A percentile compares a stretch with the other conserved stretches of the same genome.
These are phyloP conservation scores for Ilyonectria robusta DNA, from an alignment of 2,329 filamentous ascomycete genomes.

Conservation along the genomic window DNA sequence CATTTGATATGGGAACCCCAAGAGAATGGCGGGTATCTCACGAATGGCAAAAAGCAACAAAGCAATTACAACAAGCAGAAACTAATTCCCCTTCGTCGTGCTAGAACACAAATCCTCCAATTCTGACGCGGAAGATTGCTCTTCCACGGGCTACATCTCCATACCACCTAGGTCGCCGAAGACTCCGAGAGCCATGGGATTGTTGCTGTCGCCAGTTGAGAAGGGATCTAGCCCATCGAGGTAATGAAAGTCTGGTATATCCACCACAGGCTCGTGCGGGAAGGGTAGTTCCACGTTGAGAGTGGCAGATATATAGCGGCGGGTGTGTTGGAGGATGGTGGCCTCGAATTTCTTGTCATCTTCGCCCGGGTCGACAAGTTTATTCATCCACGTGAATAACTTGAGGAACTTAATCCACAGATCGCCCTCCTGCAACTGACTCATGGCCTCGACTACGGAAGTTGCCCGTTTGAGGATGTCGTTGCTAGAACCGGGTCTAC, in stretches of 20 bases:
- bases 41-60: background rate
- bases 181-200: background rate
- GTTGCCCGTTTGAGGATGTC: constrained; percentile 34
- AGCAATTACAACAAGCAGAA: background rate
- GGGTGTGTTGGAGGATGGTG: constrained; percentile 34
- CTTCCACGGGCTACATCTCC: background rate
- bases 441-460: constrained; percentile 26
- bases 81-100: background rate
- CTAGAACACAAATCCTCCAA: background rate
- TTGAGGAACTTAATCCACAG: constrained; percentile 41
- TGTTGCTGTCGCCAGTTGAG: background rate
- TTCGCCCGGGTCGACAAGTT: constrained; percentile 30
- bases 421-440: constrained; percentile 23
- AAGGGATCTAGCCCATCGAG: background rate
- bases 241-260: background rate
- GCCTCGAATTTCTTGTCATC: constrained; percentile 41
- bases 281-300: constrained; percentile 37
- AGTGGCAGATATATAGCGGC: constrained; percentile 35
- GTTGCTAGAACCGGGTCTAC: background rate
- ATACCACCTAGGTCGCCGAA: background rate
- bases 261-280: constrained; percentile 16
- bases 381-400: constrained; percentile 46
- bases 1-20: background rate
- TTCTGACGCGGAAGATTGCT: background rate
- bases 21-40: constrained; percentile 1